Evolutionary conservation across 768 basidiomycete genomes (phyloP).

Genomic region (Sporobolomyces roseus): DNA sequence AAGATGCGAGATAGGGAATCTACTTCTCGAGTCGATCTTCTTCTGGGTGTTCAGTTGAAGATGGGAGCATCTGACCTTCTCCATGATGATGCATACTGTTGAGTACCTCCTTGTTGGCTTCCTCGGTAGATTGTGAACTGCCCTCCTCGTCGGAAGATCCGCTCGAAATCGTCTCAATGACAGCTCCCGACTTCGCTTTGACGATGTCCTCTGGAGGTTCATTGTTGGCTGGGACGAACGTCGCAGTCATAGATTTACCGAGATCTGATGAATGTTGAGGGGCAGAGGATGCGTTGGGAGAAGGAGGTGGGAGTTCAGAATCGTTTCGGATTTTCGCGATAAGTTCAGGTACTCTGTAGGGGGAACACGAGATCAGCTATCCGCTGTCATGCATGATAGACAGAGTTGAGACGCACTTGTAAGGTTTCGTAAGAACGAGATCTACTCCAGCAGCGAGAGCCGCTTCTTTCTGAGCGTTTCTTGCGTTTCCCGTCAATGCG

Average conservation of each 20-base stretch:
- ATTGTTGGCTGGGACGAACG: background rate
- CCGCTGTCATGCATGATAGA: too few relatives aligned
- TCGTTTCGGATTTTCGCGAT: slow-evolving; percentile 16
- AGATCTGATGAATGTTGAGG: background rate
- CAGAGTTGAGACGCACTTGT: slow-evolving; percentile 28
- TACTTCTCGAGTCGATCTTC: background rate
- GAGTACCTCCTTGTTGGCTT: background rate
- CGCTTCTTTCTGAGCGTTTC: slow-evolving; percentile 38
- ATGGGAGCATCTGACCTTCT: background rate
- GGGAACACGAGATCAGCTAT: too few relatives aligned
- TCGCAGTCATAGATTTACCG: background rate
- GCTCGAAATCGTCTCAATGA: slow-evolving; percentile 12
- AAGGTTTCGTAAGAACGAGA: slow-evolving; percentile 42
- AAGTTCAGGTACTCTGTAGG: slow-evolving; percentile 22
- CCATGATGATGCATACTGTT: slow-evolving; percentile 9
- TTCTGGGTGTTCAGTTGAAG: background rate
- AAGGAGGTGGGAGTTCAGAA: background rate
- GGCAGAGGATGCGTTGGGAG: background rate
- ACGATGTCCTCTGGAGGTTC: background rate
- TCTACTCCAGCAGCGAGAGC: slow-evolving; percentile 42
- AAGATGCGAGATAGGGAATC: background rate
- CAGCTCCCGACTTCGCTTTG: background rate
- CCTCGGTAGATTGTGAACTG: background rate
- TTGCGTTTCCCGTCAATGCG: slow-evolving; percentile 44
- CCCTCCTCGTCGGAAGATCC: background rate